Base-by-base conservation (phyloP, 2,329 filamentous ascomycete genomes). In the Aspergillus cejpii region DNA sequence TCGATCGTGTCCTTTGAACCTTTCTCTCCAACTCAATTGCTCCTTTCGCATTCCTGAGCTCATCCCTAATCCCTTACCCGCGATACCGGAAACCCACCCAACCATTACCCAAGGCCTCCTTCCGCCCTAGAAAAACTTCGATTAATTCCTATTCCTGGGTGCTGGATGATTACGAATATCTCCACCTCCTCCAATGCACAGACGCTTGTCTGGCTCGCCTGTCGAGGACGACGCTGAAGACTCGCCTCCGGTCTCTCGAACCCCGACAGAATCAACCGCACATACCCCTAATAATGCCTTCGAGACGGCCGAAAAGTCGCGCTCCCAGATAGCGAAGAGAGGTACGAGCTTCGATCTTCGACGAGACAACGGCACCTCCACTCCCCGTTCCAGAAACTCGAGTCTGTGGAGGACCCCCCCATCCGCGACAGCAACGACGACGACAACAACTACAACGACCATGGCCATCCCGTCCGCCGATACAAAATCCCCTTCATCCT, bases 151-250 rank as follows among this genome's bases (percentile, higher is more conserved):
- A 39, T 49, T 41, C 45, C 45, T 53, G 52, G 54, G 55, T 57
- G 54, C 62, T 66, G 64, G 58, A 66, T 66, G 65, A 65, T 59
- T 59, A 55, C 53, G 53, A 49, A 49, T 54, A 57, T 50, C 53
- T 57, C 57, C 55, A 56, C 54, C 50, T 60, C 60, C 59, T 66
- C 66, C 59, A 69, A 71, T 71, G 68, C 67, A 64, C 60, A 69
- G 65, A 67, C 67, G 66, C 58, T 67, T 63, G 61, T 71, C 68
- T 60, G 66, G 64, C 56, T 67, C 65, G 51, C 64, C 65, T 58
- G 60, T 63, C 55, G 63, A 63, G 65, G 66, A 69, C 60, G 65
- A 67, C 55, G 56, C 60, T 62, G 60, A 65, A 56, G 61, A 66
- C 52, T 60, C 61, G 31, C 15, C 31, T 48, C 57, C 56, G 51